Base-by-base conservation (phyloP, 2,329 filamentous ascomycete genomes). In the Botrytis galanthina region DNA sequence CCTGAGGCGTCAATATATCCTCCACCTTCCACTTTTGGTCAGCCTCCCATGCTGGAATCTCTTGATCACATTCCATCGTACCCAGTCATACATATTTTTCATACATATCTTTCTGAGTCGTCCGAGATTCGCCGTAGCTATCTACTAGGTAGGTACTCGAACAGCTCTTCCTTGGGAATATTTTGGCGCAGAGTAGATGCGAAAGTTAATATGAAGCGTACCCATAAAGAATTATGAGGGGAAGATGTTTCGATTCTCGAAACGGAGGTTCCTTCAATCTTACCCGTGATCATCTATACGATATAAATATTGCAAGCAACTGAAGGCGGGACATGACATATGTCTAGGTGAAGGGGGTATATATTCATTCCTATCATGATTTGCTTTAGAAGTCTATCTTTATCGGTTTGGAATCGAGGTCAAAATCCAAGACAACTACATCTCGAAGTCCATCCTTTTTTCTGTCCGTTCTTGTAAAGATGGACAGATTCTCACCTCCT, bases 361-460 rank as follows among this genome's bases (percentile, higher is more conserved):
- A 39, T 37, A 20, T 29, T 67, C n/a, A 7, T 29, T 67, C 32
- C 22, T 35, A 39, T 51, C 10, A 26, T 51, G 12, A 26, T 39
- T 14, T n/a, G 8, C 12, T 14, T 51, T 16, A 10, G 35, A 39
- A 54, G 48, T 67, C 44, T 59, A 59, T n/a, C 44, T 67, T 39
- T 18, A 16, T 5, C 5, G 4, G 44, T 29, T 32, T 22, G 20
- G 22, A 67, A 51, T 48, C 22, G 22, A 67, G 32, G 26, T 66
- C 14, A 51, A 79, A 77, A 60, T 80, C 75, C 12, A 78, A 70
- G 35, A 79, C 75, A 68, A 77, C 74, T 46, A 79, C 62, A 42
- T 71, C 62, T 37, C 74, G 74, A 29, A 42, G 61, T 18, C 74
- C 71, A 32, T 73, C 70, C 6, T 29, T 42, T 35, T 60, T 54